Base-by-base conservation (phyloP, 768 basidiomycete species). In the Lenzites betulinus region DNA sequence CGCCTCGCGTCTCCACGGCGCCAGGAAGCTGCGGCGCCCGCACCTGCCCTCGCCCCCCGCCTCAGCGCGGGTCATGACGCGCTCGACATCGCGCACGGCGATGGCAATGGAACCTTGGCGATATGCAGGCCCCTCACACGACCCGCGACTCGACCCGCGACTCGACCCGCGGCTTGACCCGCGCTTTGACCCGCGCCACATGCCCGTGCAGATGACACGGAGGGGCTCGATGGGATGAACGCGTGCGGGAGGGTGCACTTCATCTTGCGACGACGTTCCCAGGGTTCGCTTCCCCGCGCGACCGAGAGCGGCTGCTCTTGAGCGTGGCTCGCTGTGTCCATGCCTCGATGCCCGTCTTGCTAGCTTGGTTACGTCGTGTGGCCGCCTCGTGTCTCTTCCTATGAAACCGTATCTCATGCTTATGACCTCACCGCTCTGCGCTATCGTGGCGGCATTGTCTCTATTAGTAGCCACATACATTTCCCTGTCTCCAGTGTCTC, bases 1-100 rank as follows among this genome's bases (percentile, higher is more conserved):
- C 72, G 75, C 71, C 33, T 51, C 52, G 51, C 64, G 60, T 25
- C 64, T 62, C 49, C 51, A 43, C 43, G 55, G 54, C 35, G 35
- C 36, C 47, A 50, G 39, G 41, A 58, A 58, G 51, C 44, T 58
- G 23, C 59, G 59, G 30, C 30, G 49, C 26, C 30, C 48, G 28
- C 56, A 48, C 46, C 46, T 60, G 23, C 53, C 59, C 36, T 25
- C 38, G 1, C 52, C 47, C 12, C 47, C 53, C 9, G 52, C 59
- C 23, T 46, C 51, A 23, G 52, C 48, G 35, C 47, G 59, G 18
- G 49, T 39, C 1, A 38, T 54, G 8, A 49, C 39, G 38, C 46
- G 52, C 47, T 49, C 59, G 7, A 25, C 39, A 13, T 8, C 38
- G 35, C 25, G 38, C 43, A 26, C n/a, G n/a, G n/a, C n/a, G 30